Evolutionary conservation across 345 rosid species (phyloP).

Genomic region (Eucalyptus tenuipes): DNA sequence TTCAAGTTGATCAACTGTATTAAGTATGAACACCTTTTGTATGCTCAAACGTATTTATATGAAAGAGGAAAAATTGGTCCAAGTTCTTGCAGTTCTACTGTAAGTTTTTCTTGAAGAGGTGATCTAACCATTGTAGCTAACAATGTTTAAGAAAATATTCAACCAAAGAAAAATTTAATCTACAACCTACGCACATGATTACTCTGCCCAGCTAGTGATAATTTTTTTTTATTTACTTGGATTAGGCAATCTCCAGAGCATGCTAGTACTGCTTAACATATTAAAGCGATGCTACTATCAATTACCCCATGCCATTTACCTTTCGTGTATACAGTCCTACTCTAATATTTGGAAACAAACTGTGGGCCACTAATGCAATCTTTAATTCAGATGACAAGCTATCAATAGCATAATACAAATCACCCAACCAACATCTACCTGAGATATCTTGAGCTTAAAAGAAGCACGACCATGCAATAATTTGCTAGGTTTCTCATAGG

Average conservation of each 20-base stretch:
- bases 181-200: not conserved
- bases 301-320: not conserved
- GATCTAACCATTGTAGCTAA: not conserved
- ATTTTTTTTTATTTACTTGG: not conserved
- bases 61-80: not conserved
- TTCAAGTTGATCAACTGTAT: not conserved
- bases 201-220: not conserved
- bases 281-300: not conserved
- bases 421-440: conserved; percentile 21
- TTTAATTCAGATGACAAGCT: not conserved
- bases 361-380: not conserved
- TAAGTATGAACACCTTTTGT: not conserved
- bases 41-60: not conserved
- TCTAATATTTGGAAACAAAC: not conserved
- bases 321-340: not conserved
- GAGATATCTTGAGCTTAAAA: conserved; percentile 73
- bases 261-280: not conserved
- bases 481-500: conserved; percentile 47
- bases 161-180: not conserved
- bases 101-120: not conserved
- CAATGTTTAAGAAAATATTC: not conserved
- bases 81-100: not conserved
- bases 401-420: not conserved
- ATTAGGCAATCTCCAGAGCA: not conserved
- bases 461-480: conserved; percentile 60